Evolutionary conservation across 2,329 filamentous ascomycete species (phyloP), one percentile per base, ranked within the genome.

Genomic region (Hymenoscyphus fructigenus): DNA sequence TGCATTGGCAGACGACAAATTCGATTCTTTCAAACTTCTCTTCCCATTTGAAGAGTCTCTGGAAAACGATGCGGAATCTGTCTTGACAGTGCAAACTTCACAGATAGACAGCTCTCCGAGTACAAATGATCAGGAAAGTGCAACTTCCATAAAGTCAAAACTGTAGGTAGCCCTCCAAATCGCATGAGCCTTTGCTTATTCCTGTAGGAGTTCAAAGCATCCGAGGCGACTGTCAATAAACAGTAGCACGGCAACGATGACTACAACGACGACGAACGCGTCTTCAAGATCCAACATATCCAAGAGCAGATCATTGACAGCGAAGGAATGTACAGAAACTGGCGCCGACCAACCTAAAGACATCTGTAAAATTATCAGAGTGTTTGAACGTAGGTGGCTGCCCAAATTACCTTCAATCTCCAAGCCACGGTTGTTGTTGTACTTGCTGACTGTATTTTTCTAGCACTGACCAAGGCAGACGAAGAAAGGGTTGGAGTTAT

Each of bases 161-260:
- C 2, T 20, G 47, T 53, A 14, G 10, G 47, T 53, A 53, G 47
- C 26, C 15, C 47, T n/a, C 26, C 47, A 53, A 14, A 53, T 23
- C 47, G 17, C 36, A 15, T 38, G 36, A 38, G 3, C 36, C 4
- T 3, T 38, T 15, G 17, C 36, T 38, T 38, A 38, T 38, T 15
- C 36, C 14, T 5, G 20, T 5, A 53, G 47, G 7, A 53, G 47
- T n/a, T 53, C 26, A 15, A 53, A 28, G 14, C n/a, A 53, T 23
- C 3, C n/a, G 3, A 53, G 47, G 47, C 47, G 47, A 53, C 47
- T 53, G 20, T 53, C 47, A 28, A 20, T 53, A 28, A 28, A 20
- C n/a, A 53, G 47, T n/a, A 53, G 47, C 47, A 53, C 47, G 26
- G 47, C 47, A 53, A 53, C 47, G 26, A 23, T 53, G 47, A 53